Evolutionary conservation across 805 yeast genomes (phyloP), one percentile per base, ranked within the genome.

Genomic region (Schwanniomyces yamadae): DNA sequence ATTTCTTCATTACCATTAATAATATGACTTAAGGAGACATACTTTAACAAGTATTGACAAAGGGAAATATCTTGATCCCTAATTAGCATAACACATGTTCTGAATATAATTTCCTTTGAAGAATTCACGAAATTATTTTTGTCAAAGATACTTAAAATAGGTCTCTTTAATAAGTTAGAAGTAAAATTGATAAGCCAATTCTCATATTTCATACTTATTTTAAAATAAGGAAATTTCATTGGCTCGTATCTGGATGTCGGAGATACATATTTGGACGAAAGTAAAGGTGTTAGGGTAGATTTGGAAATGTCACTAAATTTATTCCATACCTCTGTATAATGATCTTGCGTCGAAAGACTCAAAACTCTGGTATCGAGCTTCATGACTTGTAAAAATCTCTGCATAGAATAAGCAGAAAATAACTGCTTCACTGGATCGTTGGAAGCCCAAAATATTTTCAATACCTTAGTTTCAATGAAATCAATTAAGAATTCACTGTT

Each of bases 381-480:
- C 52, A 88, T 70, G 11, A 78, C 72, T 44, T 79, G 79, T 34
- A 93, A 61, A 32, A 82, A 80, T 44, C 88, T 93, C 55, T 93
- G 99, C 77, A 93, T 86, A 0, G 91, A 84, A 57, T 77, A 84
- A 0, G 96, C 96, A 23, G 89, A 71, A 52, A 83, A 85, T 39
- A 85, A 69, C 56, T 93, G 99, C 32, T 79, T 77, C 15, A 78
- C 75, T 0, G 98, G 96, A 52, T 89, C 89, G 22, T 83, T 84
- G 1, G 96, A 83, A 0, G 96, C 89, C 79, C 95, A 82, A 58
- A 89, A 90, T 1, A 88, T 78, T 22, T 86, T 88, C 6, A 90
- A 83, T n/a, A 93, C 68, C 40, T 78, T 70, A 36, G 75, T 72
- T 41, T 85, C 82, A 22, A 90, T 65, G 32, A 90, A 77, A 47